A percentile compares a stretch with the other conserved stretches of the same genome.
Conservation (phyloP, 2,329 filamentous ascomycete genomes). For the Juglanconis juglandina region DNA sequence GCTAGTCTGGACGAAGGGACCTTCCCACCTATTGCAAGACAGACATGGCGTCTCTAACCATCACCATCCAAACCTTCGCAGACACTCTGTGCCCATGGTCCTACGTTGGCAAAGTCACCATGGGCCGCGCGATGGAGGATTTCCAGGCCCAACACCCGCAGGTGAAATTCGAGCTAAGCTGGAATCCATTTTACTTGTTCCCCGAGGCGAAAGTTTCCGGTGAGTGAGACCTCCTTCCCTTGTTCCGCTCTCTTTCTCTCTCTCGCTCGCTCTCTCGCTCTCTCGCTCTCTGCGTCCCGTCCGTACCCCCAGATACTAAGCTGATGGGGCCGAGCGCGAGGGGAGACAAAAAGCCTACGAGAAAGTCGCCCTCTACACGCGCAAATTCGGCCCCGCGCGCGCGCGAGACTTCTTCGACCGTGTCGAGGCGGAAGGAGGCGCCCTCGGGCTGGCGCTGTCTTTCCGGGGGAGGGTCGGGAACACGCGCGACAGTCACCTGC, state of each 20-base stretch:
- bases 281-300: no score
- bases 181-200: slow-evolving; percentile 45
- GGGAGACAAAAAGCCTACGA: slow-evolving; percentile 27
- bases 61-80: slow-evolving; percentile 45
- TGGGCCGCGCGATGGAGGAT: slow-evolving; percentile 42
- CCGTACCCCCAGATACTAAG: neutral
- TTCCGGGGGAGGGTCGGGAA: slow-evolving; percentile 42
- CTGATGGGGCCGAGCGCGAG: neutral
- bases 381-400: slow-evolving; percentile 25
- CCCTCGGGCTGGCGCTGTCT: slow-evolving; percentile 38
- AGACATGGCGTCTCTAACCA: slow-evolving; percentile 16
- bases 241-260: neutral
- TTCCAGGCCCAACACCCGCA: slow-evolving; percentile 39
- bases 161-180: slow-evolving; percentile 43
- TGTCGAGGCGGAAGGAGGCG: slow-evolving; percentile 29
- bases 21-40: no score
- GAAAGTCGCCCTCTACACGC: slow-evolving; percentile 36
- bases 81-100: slow-evolving; percentile 53
- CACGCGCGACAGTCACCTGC: slow-evolving; percentile 43
- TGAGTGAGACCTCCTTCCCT: slow-evolving; percentile 4
- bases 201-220: slow-evolving; percentile 30
- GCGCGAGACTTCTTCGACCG: slow-evolving; percentile 28
- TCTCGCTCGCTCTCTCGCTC: no score
- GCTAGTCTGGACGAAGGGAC: no score
- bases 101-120: slow-evolving; percentile 45